Evolutionary conservation across 2,329 filamentous ascomycete genomes (phyloP), one percentile per base, ranked within the genome.

Genomic region (Talaromyces amestolkiae): DNA sequence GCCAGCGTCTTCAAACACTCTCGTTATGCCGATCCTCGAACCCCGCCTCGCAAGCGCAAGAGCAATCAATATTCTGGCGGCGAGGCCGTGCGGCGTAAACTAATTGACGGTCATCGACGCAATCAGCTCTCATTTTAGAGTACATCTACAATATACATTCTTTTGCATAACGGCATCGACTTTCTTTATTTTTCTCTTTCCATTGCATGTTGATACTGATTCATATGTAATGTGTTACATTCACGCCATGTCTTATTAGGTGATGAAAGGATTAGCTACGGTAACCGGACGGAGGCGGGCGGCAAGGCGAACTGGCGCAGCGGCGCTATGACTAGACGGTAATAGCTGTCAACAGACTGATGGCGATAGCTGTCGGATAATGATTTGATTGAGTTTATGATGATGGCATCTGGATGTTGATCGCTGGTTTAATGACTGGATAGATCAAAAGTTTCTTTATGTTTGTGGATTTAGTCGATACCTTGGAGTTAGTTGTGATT

Each of bases 1-100:
- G 76, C 78, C 45, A 80, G 78, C 69, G 78, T 79, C 31, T 80
- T 80, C 69, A 72, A 78, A 66, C 78, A 79, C 65, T 74, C 77
- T 35, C 75, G 74, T 56, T 72, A 78, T 69, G 66, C 73, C 37
- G 78, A 80, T 67, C 74, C 76, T 59, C 76, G 77, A 41, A 78
- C 78, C 4, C 77, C 78, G 9, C 76, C 77, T 33, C 73, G 78
- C 58, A 80, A 78, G 65, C 77, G 78, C 67, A 77, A 77, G 68
- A 71, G 73, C 7, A 77, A 69, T 67, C 75, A 70, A 37, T 77
- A 76, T 65, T 68, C 74, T 27, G 75, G 77, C 35, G 78, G 78
- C 15, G 78, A 80, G 65, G 77, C 78, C 35, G 78, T 80, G 54
- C 76, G 78, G 60, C 77, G 78, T 53, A 80, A 80, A 72, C 72